Conservation (phyloP, 1,284 basidiomycete species). For the Sparassis latifolia region DNA sequence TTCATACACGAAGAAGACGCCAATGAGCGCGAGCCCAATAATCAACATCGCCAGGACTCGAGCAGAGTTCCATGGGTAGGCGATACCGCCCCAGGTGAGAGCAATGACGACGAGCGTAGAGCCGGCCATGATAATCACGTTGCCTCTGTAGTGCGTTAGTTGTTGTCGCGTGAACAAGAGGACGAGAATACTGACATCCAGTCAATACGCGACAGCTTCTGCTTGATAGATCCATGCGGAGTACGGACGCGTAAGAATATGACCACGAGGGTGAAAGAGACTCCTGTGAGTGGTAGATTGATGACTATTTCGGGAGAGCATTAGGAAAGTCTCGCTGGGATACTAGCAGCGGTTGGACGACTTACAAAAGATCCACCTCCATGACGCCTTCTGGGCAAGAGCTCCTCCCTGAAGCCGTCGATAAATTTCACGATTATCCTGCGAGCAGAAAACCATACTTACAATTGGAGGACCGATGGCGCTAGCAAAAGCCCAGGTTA, state of each 20-base stretch:
- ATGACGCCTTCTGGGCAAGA: conserved; percentile 10
- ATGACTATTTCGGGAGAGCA: conserved; percentile 2
- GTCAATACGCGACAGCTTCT: conserved; percentile 28
- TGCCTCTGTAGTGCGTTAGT: conserved; percentile 26
- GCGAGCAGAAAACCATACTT: neutral
- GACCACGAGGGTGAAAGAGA: conserved; percentile 10
- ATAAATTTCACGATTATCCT: neutral
- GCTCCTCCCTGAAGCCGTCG: conserved; percentile 6
- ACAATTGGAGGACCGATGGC: conserved; percentile 4
- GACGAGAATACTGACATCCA: conserved; percentile 26
- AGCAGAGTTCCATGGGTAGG: conserved; percentile 33
- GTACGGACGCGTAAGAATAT: conserved; percentile 17
- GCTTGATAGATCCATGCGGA: conserved; percentile 19
- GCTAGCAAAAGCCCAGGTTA: conserved; percentile 7
- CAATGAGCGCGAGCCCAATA: conserved; percentile 29
- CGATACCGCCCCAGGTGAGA: conserved; percentile 34
- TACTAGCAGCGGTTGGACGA: neutral
- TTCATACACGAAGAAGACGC: conserved; percentile 26
- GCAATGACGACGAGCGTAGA: conserved; percentile 27
- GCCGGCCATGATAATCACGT: conserved; percentile 28
- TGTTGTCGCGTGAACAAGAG: too few relatives aligned
- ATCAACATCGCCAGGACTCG: conserved; percentile 36
- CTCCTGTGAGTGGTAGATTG: conserved; percentile 14
- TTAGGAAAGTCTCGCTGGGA: too few relatives aligned
- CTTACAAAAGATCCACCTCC: conserved; percentile 21